Conservation (phyloP, 306 rosid species). For the Rosa persica region DNA sequence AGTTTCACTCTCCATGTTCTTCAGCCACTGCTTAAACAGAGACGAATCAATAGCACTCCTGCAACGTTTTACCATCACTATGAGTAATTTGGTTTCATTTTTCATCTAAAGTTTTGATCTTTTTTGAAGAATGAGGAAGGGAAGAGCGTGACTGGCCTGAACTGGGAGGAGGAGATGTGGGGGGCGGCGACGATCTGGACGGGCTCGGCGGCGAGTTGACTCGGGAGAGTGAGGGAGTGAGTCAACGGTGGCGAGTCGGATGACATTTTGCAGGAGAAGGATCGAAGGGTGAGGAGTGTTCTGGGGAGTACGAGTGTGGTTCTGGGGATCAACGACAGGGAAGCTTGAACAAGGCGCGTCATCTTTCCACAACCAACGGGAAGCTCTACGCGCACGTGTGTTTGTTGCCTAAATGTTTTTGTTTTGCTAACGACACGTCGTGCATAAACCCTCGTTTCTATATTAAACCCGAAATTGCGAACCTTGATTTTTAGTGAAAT, state of each 20-base stretch:
- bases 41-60: constrained; percentile 85
- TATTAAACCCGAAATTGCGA: too few species aligned
- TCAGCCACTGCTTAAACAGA: constrained; percentile 81
- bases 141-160: constrained; percentile 43
- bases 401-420: background rate
- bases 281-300: constrained; percentile 16
- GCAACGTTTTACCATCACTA: constrained; percentile 11
- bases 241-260: constrained; percentile 42
- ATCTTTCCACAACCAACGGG: constrained; percentile 1
- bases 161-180: constrained; percentile 63
- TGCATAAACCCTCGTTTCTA: background rate
- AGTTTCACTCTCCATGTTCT: constrained; percentile 65
- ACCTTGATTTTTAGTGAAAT: too few species aligned
- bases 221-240: constrained; percentile 60
- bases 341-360: constrained; percentile 29
- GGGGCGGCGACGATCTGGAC: constrained; percentile 74
- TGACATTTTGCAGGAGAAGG: constrained; percentile 57
- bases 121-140: background rate
- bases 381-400: background rate
- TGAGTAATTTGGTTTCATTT: background rate
- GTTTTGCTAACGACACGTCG: background rate
- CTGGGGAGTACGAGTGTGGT: constrained; percentile 22
- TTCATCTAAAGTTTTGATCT: background rate
- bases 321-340: constrained; percentile 22
- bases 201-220: constrained; percentile 51